Evolutionary conservation across 768 basidiomycete species (phyloP).

Genomic region (Harrya chromipes): DNA sequence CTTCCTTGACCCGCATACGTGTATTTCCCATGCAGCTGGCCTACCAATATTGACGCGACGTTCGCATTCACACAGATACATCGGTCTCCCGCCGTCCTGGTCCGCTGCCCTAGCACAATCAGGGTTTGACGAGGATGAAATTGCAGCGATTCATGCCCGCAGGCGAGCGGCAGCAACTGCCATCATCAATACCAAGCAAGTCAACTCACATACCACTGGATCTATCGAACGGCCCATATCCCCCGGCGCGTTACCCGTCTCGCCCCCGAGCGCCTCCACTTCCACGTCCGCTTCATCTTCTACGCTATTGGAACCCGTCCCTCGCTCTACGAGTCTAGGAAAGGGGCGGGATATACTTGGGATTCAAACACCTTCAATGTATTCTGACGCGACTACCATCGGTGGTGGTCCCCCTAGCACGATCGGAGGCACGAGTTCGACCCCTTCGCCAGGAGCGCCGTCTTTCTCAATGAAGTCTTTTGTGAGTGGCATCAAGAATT

Average conservation of each 20-base stretch:
- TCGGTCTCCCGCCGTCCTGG: slow-evolving; percentile 76
- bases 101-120: slow-evolving; percentile 54
- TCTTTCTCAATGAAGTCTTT: slow-evolving; percentile 24
- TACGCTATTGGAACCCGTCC: slow-evolving; percentile 19
- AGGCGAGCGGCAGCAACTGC: slow-evolving; percentile 22
- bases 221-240: slow-evolving; percentile 11
- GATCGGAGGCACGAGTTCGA: neutral
- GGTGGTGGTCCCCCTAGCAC: neutral
- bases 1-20: neutral
- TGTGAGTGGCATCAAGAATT: slow-evolving; percentile 19
- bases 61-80: slow-evolving; percentile 38
- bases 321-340: slow-evolving; percentile 25
- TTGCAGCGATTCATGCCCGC: slow-evolving; percentile 52
- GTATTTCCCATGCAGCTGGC: neutral
- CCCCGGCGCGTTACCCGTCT: slow-evolving; percentile 7
- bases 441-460: slow-evolving; percentile 16
- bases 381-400: slow-evolving; percentile 3
- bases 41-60: neutral
- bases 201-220: slow-evolving; percentile 5
- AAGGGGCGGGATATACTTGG: slow-evolving; percentile 4
- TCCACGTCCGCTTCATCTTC: slow-evolving; percentile 22
- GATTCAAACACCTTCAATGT: slow-evolving; percentile 13
- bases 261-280: slow-evolving; percentile 18
- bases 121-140: slow-evolving; percentile 70
- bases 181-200: neutral